Conservation (phyloP, 1,139 yeast species). For the Lodderomyces oxycetoniae region DNA sequence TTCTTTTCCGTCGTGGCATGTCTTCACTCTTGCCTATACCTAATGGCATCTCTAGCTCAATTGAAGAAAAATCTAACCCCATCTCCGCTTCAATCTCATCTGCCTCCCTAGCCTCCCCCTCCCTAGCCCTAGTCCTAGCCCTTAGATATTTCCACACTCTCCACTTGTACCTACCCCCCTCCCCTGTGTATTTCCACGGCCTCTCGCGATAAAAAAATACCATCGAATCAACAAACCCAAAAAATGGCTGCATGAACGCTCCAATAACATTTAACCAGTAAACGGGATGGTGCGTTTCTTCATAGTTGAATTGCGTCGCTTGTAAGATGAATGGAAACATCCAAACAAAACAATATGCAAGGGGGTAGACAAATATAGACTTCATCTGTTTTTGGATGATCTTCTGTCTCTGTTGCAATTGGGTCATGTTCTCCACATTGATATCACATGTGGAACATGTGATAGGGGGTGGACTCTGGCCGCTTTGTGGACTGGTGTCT, state of each 20-base stretch:
- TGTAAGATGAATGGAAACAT: slow-evolving; percentile 73
- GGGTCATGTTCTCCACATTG: slow-evolving; percentile 43
- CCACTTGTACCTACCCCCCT: slow-evolving; percentile 18
- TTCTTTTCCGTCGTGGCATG: not conserved
- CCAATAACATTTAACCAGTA: slow-evolving; percentile 65
- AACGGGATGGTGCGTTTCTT: slow-evolving; percentile 45
- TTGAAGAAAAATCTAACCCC: slow-evolving; percentile 39
- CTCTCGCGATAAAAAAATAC: slow-evolving; percentile 75
- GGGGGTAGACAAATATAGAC: slow-evolving; percentile 76
- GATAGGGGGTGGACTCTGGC: slow-evolving; percentile 2
- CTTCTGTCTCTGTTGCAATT: slow-evolving; percentile 54
- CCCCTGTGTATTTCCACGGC: slow-evolving; percentile 61
- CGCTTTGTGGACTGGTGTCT: not conserved
- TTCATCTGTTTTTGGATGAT: slow-evolving; percentile 75
- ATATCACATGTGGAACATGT: slow-evolving; percentile 9
- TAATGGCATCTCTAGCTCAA: slow-evolving; percentile 37
- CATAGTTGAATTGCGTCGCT: slow-evolving; percentile 53
- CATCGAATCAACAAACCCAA: slow-evolving; percentile 70
- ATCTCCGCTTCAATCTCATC: slow-evolving; percentile 34
- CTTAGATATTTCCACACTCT: slow-evolving; percentile 23
- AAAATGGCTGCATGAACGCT: slow-evolving; percentile 75
- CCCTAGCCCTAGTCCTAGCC: slow-evolving; percentile 24
- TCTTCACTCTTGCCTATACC: slow-evolving; percentile 26
- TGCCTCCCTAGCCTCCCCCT: slow-evolving; percentile 21
- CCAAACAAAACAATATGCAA: slow-evolving; percentile 78